Conservation (phyloP, 2,329 filamentous ascomycete species). For the Cryphonectria nitschkei region DNA sequence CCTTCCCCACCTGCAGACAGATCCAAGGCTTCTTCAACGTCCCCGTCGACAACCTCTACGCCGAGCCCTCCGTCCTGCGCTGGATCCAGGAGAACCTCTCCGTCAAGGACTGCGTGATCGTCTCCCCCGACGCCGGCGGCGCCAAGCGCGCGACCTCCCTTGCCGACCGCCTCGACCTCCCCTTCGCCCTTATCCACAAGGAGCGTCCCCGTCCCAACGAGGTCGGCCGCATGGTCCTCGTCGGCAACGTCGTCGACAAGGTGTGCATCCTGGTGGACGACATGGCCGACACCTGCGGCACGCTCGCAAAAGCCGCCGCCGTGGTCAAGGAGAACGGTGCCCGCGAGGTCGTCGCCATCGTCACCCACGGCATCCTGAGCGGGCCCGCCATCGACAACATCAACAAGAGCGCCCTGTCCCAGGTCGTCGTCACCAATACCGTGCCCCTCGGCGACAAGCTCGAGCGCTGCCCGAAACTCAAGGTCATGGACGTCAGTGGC, state of each 20-base stretch:
- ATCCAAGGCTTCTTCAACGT: slow-evolving; percentile 99
- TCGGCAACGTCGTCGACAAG: slow-evolving; percentile 81
- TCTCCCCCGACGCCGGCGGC: slow-evolving; percentile 94
- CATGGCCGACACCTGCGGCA: slow-evolving; percentile 88
- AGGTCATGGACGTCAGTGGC: slow-evolving; percentile 89
- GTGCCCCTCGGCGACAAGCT: slow-evolving; percentile 80
- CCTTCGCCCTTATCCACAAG: slow-evolving; percentile 98
- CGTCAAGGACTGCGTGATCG: slow-evolving; percentile 84
- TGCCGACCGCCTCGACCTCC: slow-evolving; percentile 88
- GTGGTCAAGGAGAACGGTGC: slow-evolving; percentile 88
- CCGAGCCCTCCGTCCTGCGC: slow-evolving; percentile 70
- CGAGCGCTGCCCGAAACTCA: slow-evolving; percentile 73
- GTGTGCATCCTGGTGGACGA: slow-evolving; percentile 96
- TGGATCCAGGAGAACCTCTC: slow-evolving; percentile 82
- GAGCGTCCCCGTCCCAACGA: slow-evolving; percentile 60
- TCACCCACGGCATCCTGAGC: slow-evolving; percentile 90
- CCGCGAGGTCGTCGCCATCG: slow-evolving; percentile 87
- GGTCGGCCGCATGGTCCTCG: slow-evolving; percentile 77
- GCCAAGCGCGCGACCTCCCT: slow-evolving; percentile 96
- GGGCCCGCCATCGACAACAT: slow-evolving; percentile 86
- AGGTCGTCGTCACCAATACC: slow-evolving; percentile 89
- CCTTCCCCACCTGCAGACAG: slow-evolving; percentile 49
- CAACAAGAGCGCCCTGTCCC: slow-evolving; percentile 75
- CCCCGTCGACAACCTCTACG: slow-evolving; percentile 96
- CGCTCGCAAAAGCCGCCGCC: slow-evolving; percentile 78